Evolutionary conservation across 106 monocot species (phyloP), one percentile per base, ranked within the genome.

Genomic region (Hemerocallis citrina): DNA sequence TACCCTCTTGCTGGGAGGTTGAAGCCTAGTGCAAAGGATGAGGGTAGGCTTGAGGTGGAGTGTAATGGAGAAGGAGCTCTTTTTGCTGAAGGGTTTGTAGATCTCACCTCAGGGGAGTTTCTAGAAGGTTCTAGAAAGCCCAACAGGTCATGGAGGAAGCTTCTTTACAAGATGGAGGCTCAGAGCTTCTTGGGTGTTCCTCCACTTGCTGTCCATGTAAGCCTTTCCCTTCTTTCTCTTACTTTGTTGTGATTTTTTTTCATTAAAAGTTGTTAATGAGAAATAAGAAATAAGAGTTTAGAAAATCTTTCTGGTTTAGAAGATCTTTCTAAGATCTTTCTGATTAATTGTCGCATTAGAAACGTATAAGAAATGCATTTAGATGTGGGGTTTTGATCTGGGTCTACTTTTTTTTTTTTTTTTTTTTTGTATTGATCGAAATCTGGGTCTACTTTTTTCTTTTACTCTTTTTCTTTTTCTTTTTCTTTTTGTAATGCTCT

Each of bases 41-140:
- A 55, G 8, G 27, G 52, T 15, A 87, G 75, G 81, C 74, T 93
- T 12, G 79, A 81, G 64, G 66, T 93, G 27, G 85, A 93, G 61
- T 93, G 93, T 59, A 89, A 77, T 58, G 79, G 77, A 0, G 71
- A 88, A 57, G 93, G 93, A 6, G 84, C 88, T 21, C n/a, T 89
- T 15, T 72, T 93, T 17, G 85, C 65, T 1, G 93, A 82, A 46
- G 93, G 58, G 1, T 62, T 1, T 24, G 19, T 72, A 23, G 74
- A 63, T 42, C 62, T 93, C 58, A 57, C 74, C 10, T 81, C 51
- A 2, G 85, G 69, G 14, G 69, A 85, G 47, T 89, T 89, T 56
- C 59, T 82, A 7, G 66, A 60, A 22, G 73, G 55, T 4, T 69
- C 67, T 14, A 28, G 9, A 16, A 69, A 42, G 59, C 93, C 93